These are phyloP conservation scores for Talaromyces pinophilus DNA, from an alignment of 2,329 filamentous ascomycete genomes.

Conservation along the genomic window DNA sequence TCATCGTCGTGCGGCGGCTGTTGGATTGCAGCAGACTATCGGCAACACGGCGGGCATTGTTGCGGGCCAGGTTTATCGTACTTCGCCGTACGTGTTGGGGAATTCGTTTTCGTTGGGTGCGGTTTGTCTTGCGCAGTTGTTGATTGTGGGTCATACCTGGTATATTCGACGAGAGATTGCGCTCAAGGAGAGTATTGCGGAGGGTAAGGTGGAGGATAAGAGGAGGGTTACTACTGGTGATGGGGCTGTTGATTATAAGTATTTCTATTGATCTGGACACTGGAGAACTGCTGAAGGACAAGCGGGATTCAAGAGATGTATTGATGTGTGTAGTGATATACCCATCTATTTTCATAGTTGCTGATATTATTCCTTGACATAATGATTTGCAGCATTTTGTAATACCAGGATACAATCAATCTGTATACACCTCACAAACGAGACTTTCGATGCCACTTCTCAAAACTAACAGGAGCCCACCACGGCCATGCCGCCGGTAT, in stretches of 20 bases:
- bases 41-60: slow-evolving; percentile 54
- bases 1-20: slow-evolving; percentile 51
- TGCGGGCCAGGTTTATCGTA: slow-evolving; percentile 50
- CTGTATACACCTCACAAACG: slow-evolving; percentile 6
- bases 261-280: slow-evolving; percentile 38
- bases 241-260: slow-evolving; percentile 51
- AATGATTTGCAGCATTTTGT: not conserved
- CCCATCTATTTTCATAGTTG: not conserved
- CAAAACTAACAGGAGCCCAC: slow-evolving; percentile 16
- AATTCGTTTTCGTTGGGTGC: slow-evolving; percentile 43
- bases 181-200: slow-evolving; percentile 42
- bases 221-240: slow-evolving; percentile 52
- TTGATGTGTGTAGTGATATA: not conserved
- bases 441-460: slow-evolving; percentile 14
- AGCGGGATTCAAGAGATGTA: not conserved
- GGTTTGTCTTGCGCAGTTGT: slow-evolving; percentile 36
- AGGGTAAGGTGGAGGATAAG: slow-evolving; percentile 48
- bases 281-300: not conserved
- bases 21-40: slow-evolving; percentile 51
- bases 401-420: too few relatives aligned
- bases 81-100: slow-evolving; percentile 39
- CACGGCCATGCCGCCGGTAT: slow-evolving; percentile 19
- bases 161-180: slow-evolving; percentile 49
- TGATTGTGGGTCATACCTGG: slow-evolving; percentile 45
- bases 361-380: not conserved